These are phyloP conservation scores for Jaltomata sinuosa DNA, from an alignment of 257 asterid species.

Conservation along the genomic window DNA sequence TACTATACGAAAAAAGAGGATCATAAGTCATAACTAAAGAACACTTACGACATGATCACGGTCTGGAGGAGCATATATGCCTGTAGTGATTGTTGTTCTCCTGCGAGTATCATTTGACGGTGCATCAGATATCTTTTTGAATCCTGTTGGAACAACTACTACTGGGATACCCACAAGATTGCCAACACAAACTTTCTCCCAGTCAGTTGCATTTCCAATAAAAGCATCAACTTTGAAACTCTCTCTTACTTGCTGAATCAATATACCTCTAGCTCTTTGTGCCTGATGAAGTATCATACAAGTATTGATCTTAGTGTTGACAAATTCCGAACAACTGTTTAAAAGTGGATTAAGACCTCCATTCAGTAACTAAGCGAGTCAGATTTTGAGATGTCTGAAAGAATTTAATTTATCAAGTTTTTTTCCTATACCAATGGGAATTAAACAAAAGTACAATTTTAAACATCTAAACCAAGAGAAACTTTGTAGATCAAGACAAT, in stretches of 20 bases:
- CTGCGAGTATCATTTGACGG: constrained; percentile 48
- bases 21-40: not conserved
- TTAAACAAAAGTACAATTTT: not conserved
- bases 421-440: not conserved
- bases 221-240: constrained; percentile 73
- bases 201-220: constrained; percentile 77
- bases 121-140: constrained; percentile 48
- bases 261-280: constrained; percentile 78
- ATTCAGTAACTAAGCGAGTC: not conserved
- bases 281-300: constrained; percentile 33
- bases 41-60: constrained; percentile 73
- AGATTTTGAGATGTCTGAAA: not conserved
- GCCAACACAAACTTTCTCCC: constrained; percentile 80
- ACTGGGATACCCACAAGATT: constrained; percentile 91
- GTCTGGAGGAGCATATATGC: constrained; percentile 81
- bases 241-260: constrained; percentile 60
- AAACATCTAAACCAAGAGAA: not conserved
- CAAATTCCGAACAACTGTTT: not conserved
- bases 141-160: constrained; percentile 72
- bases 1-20: not conserved
- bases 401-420: not conserved
- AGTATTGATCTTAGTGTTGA: not conserved
- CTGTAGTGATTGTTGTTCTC: constrained; percentile 64
- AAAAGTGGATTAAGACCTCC: not conserved
- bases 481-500: not conserved